Evolutionary conservation across 2,329 filamentous ascomycete species (phyloP).

Genomic region (Botrytis galanthina): DNA sequence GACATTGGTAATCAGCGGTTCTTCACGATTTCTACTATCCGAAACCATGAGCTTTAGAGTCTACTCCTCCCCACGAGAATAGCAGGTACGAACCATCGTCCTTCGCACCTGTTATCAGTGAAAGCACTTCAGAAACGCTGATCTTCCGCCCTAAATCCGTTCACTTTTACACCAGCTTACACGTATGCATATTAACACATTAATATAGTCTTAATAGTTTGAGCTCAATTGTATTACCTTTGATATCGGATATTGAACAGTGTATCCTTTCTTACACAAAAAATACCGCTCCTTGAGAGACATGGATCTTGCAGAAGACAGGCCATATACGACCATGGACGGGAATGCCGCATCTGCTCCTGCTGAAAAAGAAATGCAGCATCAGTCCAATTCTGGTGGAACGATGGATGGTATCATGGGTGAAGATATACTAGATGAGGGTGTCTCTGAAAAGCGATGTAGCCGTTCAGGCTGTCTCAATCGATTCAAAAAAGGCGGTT

Average conservation of each 20-base stretch:
- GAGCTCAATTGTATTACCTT: background rate
- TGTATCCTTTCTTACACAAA: background rate
- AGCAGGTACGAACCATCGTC: background rate
- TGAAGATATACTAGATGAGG: constrained; percentile 79
- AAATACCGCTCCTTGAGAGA: background rate
- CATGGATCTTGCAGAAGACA: background rate
- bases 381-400: constrained; percentile 67
- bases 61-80: background rate
- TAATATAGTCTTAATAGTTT: background rate
- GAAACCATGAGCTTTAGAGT: background rate
- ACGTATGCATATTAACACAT: background rate
- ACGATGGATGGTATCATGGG: constrained; percentile 85
- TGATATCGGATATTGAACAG: background rate
- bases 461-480: background rate
- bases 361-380: constrained; percentile 79
- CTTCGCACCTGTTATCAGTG: background rate
- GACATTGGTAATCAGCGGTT: background rate
- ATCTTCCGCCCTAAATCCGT: background rate
- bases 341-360: constrained; percentile 65
- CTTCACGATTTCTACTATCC: too few species aligned
- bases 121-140: background rate
- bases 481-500: background rate
- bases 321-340: background rate
- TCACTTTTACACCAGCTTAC: background rate
- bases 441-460: constrained; percentile 32